Evolutionary conservation across 495 filamentous ascomycete genomes (phyloP), one percentile per base, ranked within the genome.

Genomic region (Gamarada debralockiae): DNA sequence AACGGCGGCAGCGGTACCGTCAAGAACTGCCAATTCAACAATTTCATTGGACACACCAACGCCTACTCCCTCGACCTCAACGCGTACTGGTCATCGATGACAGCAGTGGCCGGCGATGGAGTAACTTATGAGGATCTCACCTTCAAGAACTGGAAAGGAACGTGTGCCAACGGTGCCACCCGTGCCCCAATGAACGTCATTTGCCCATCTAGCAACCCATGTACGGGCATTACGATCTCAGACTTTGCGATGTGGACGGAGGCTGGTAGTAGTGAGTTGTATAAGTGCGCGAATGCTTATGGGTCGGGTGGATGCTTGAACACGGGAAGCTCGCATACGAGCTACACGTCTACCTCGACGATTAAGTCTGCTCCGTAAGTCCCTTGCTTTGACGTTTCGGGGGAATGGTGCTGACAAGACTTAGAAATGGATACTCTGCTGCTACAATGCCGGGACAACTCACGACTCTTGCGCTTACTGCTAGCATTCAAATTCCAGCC

Each of bases 171-270:
- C 55, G 79, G 78, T 5, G 56, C 67, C 14, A 24, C 63, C 27
- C 72, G 78, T 8, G 76, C 76, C 0, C 78, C 78, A 0, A 70
- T 82, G 49, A 63, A 74, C 48, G 64, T 65, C n/a, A 68, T 69
- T 0, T 57, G 55, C 41, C 55, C 49, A 10, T 3, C 38, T 6
- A 18, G 21, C 10, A 43, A 45, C 14, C 79, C 79, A n/a, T 78
- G 79, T 64, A 76, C 67, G 6, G 73, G 73, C 25, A 68, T 82
- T 50, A 74, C 65, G 6, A 69, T 82, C 48, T 60, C 67, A 15
- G 73, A 81, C 53, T 77, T 82, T 44, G 64, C 67, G 15, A 78
- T 83, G 73, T 81, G 78, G 78, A 82, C 78, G 12, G 73, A 80
- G 46, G 57, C 64, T 8, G 55, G 49, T 17, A 22, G 21, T 2